phyloP scores from a whole-genome alignment of 2,329 filamentous ascomycete species.

The Aurifilum marmelostoma region DNA sequence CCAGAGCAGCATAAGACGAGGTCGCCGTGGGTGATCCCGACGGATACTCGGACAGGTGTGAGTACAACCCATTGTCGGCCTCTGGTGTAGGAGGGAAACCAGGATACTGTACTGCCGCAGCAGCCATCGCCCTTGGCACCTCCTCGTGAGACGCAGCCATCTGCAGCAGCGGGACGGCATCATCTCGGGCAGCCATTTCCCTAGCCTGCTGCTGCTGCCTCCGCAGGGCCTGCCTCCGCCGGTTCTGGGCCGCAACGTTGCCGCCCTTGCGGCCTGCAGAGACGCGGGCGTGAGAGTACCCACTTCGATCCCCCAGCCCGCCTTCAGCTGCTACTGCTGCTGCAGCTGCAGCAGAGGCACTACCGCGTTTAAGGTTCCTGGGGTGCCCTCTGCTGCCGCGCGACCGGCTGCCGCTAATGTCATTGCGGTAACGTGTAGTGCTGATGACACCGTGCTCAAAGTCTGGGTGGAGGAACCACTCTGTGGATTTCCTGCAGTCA shows the following conservation, averaged over 20 bases:
- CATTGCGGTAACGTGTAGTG: constrained; percentile 77
- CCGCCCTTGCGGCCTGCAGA: constrained; percentile 37
- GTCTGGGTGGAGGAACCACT: constrained; percentile 78
- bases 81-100: background rate
- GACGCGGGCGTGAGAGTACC: constrained; percentile 32
- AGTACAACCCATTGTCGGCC: constrained; percentile 3
- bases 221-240: constrained; percentile 23
- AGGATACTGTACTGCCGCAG: background rate
- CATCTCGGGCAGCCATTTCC: background rate
- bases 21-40: background rate
- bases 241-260: constrained; percentile 34
- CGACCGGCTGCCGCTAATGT: constrained; percentile 35
- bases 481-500: constrained; percentile 67
- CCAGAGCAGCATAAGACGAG: background rate
- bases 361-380: constrained; percentile 30
- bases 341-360: constrained; percentile 3
- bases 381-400: background rate
- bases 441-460: constrained; percentile 75
- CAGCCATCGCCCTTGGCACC: too few species aligned
- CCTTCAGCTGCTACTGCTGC: background rate
- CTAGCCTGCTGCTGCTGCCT: constrained; percentile 20
- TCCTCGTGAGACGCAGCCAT: background rate
- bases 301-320: constrained; percentile 10
- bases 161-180: background rate
- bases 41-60: background rate